Evolutionary conservation across 179 eudicot genomes (phyloP), one percentile per base, ranked within the genome.

Genomic region (Gypsophila paniculata): DNA sequence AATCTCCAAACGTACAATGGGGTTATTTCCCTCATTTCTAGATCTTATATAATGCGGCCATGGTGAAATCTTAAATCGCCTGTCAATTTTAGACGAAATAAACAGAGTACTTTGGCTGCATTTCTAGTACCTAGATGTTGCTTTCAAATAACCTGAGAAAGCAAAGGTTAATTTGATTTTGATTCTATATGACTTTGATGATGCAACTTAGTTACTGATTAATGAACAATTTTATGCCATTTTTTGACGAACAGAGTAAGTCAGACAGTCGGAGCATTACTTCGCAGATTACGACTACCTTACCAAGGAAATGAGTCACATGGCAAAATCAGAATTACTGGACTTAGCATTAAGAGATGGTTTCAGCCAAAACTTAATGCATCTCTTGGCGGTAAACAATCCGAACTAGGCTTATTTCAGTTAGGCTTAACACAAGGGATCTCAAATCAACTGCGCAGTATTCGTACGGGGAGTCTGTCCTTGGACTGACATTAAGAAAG

Each of bases 301-400:
- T 94, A 91, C 78, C 86, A 76, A 72, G 99, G 96, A 29, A 84
- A 83, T 46, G 99, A 87, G 75, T 91, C 99, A 44, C 82, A 73
- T 63, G 99, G 99, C 59, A 94, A 94, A 79, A 87, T 94, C 72
- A 87, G 86, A 72, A 79, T 94, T 65, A 84, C 71, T 66, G 97
- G 96, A 42, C 83, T 87, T 63, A 79, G 81, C 48, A 77, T 89
- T 58, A 94, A 79, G 72, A 90, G 72, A 76, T 94, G 99, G 99
- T 77, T 94, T 69, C 89, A 84, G 76, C 99, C 96, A 6, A 91
- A 85, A 69, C 82, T 81, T 71, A 72, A 52, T 69, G 76, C 86
- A 70, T 82, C 85, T 63, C 76, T 81, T 65, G 69, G 61, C 44
- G 83, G 77, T 66, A 87, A 78, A 66, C 84, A 67, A 68, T 36